phyloP scores from a whole-genome alignment of 2,329 filamentous ascomycete species.

The Shiraia bambusicola region DNA sequence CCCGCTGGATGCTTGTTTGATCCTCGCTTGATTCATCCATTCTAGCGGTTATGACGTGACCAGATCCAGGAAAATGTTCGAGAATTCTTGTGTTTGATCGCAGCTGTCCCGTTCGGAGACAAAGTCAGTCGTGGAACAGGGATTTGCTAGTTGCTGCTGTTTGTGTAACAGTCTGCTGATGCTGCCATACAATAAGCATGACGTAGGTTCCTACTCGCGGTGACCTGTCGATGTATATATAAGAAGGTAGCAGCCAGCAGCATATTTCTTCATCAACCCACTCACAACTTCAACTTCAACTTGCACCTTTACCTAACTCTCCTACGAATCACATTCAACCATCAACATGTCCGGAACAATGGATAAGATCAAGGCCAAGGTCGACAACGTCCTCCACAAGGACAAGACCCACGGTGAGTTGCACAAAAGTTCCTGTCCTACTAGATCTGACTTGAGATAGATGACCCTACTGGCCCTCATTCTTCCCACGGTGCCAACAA shows the following conservation, averaged over 20 bases:
- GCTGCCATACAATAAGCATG: constrained; percentile 10
- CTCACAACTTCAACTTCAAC: constrained; percentile 13
- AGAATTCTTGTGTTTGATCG: constrained; percentile 11
- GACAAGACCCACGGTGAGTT: constrained; percentile 31
- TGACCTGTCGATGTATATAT: constrained; percentile 17
- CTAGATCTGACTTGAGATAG: constrained; percentile 9
- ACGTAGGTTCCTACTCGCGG: constrained; percentile 18
- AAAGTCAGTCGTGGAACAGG: constrained; percentile 20
- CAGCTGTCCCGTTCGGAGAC: constrained; percentile 11
- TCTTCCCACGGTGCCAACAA: constrained; percentile 29
- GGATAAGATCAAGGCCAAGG: constrained; percentile 44
- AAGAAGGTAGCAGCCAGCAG: constrained; percentile 9
- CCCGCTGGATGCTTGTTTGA: constrained; percentile 4
- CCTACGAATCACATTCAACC: constrained; percentile 7
- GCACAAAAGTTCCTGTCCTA: background rate
- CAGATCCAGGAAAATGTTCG: constrained; percentile 10
- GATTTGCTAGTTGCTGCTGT: constrained; percentile 14
- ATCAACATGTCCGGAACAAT: constrained; percentile 33
- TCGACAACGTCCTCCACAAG: constrained; percentile 41
- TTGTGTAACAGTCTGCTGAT: constrained; percentile 23
- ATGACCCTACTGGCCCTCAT: constrained; percentile 38
- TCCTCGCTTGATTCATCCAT: constrained; percentile 1
- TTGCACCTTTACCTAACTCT: constrained; percentile 6
- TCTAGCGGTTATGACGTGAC: constrained; percentile 16
- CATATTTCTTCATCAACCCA: constrained; percentile 6